These are phyloP conservation scores for Escallonia rubra DNA, from an alignment of 129 eudicot species.

Conservation along the genomic window DNA sequence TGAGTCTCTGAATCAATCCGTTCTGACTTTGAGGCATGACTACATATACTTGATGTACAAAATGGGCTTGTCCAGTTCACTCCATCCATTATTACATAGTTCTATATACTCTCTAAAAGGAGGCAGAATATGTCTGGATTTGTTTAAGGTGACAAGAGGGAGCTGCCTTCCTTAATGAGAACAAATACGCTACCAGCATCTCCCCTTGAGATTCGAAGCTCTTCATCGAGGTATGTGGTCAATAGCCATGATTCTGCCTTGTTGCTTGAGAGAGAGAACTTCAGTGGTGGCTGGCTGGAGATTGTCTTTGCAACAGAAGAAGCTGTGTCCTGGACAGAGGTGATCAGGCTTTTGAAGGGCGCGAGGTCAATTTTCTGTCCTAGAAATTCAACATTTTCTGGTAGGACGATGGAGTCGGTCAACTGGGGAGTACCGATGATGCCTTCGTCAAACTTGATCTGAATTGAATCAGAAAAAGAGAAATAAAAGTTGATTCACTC, in stretches of 20 bases:
- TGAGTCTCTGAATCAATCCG: background rate
- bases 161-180: constrained; percentile 65
- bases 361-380: constrained; percentile 77
- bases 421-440: constrained; percentile 86
- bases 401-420: constrained; percentile 74
- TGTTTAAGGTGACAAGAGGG: constrained; percentile 48
- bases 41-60: too few species aligned
- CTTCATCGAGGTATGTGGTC: constrained; percentile 86
- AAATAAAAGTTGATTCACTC: background rate
- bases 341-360: constrained; percentile 61
- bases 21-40: too few species aligned
- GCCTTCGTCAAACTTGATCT: constrained; percentile 89
- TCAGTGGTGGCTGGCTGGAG: constrained; percentile 75
- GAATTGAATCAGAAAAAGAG: constrained; percentile 10
- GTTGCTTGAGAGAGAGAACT: constrained; percentile 49
- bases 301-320: constrained; percentile 79
- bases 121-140: background rate
- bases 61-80: background rate
- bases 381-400: constrained; percentile 71
- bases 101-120: background rate
- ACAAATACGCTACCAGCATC: constrained; percentile 91
- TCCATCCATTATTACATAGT: constrained; percentile 3
- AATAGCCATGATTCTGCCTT: constrained; percentile 84
- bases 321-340: constrained; percentile 78
- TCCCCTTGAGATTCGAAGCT: constrained; percentile 87